Evolutionary conservation across 2,329 filamentous ascomycete genomes (phyloP).

Genomic region (Xylariaceae sp.): DNA sequence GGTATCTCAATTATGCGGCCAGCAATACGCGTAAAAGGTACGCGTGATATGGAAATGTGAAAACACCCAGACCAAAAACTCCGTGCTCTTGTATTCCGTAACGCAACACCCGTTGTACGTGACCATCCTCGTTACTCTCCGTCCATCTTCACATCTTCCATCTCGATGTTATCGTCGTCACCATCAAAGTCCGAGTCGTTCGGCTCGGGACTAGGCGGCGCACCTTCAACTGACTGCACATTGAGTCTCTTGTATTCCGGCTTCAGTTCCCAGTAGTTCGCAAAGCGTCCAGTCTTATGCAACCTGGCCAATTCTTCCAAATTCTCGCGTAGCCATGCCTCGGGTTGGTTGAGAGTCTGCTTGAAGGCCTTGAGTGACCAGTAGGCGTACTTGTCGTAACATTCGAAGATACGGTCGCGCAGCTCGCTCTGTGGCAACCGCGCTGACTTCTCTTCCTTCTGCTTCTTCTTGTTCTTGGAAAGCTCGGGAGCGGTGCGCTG

Average conservation of each 20-base stretch:
- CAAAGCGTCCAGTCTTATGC: conserved; percentile 77
- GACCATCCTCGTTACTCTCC: conserved; percentile 1
- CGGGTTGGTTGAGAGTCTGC: conserved; percentile 73
- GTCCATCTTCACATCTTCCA: conserved; percentile 61
- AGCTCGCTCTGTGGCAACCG: conserved; percentile 87
- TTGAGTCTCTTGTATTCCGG: conserved; percentile 58
- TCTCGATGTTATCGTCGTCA: conserved; percentile 61
- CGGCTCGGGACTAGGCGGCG: conserved; percentile 40
- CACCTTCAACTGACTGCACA: conserved; percentile 48
- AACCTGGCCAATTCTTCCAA: conserved; percentile 78
- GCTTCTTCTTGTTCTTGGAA: conserved; percentile 65
- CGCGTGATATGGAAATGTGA: conserved; percentile 7
- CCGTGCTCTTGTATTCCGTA: conserved; percentile 15
- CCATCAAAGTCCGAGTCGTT: conserved; percentile 58
- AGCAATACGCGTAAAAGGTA: not conserved
- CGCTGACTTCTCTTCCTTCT: conserved; percentile 48
- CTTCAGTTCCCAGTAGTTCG: conserved; percentile 79
- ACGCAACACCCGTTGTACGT: not conserved
- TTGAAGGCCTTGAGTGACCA: conserved; percentile 92
- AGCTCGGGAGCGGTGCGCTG: conserved; percentile 36
- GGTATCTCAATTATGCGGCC: conserved; percentile 17
- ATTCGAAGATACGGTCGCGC: conserved; percentile 74
- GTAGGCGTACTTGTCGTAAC: conserved; percentile 81
- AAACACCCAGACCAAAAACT: conserved; percentile 4
- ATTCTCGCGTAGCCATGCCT: conserved; percentile 83